Evolutionary conservation across 2,329 filamentous ascomycete species (phyloP).

Genomic region (Paecilomyces sp.): DNA sequence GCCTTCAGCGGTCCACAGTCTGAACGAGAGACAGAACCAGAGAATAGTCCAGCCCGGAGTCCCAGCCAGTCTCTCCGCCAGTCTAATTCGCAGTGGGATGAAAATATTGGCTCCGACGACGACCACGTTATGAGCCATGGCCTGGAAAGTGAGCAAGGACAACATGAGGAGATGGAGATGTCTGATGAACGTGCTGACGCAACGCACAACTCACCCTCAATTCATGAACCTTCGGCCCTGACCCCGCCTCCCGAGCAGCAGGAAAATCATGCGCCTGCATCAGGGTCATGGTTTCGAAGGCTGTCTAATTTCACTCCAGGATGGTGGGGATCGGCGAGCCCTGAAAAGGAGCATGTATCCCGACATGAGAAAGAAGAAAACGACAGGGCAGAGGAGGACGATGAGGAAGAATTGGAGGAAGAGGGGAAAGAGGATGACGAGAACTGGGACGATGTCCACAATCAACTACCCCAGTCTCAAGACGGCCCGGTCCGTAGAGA

Average conservation of each 20-base stretch:
- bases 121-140: neutral
- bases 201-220: neutral
- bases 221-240: neutral
- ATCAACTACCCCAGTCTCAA: neutral
- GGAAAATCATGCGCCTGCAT: slow-evolving; percentile 12
- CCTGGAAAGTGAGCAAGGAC: slow-evolving; percentile 4
- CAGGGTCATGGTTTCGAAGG: slow-evolving; percentile 30
- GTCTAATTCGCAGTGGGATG: neutral
- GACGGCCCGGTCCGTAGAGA: neutral
- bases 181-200: neutral
- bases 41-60: slow-evolving; percentile 1
- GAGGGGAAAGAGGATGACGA: slow-evolving; percentile 2
- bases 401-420: slow-evolving; percentile 10
- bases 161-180: neutral
- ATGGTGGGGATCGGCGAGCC: slow-evolving; percentile 6
- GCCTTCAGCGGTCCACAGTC: slow-evolving; percentile 10
- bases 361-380: neutral
- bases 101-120: neutral
- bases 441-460: neutral
- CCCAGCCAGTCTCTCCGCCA: neutral
- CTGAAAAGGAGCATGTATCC: neutral
- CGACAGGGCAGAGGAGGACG: slow-evolving; percentile 7
- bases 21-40: slow-evolving; percentile 13
- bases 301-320: slow-evolving; percentile 10
- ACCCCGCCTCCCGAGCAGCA: neutral